Evolutionary conservation across 2,329 filamentous ascomycete species (phyloP).

Genomic region (Calonectria multiphialidica): DNA sequence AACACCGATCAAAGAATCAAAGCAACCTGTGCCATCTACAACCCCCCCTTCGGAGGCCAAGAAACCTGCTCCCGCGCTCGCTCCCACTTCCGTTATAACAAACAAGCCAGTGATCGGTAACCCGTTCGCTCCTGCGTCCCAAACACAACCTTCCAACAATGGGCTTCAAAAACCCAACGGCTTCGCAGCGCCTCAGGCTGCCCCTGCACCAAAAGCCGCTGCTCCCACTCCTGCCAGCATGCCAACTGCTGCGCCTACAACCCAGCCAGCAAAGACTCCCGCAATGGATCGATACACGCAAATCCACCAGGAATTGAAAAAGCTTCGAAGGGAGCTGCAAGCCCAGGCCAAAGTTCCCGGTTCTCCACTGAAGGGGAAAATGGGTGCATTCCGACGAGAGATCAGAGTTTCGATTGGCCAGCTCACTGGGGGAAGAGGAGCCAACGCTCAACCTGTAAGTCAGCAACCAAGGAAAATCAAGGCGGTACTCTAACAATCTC

Average conservation of each 20-base stretch:
- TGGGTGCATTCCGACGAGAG: constrained; percentile 79
- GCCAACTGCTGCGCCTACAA: constrained; percentile 18
- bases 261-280: constrained; percentile 21
- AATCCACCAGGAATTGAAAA: constrained; percentile 78
- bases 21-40: constrained; percentile 34
- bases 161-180: constrained; percentile 37
- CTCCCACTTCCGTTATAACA: constrained; percentile 33
- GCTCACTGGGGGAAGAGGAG: constrained; percentile 73
- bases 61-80: constrained; percentile 27
- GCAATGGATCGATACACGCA: constrained; percentile 59
- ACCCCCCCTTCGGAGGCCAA: constrained; percentile 36
- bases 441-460: constrained; percentile 63
- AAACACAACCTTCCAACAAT: constrained; percentile 24
- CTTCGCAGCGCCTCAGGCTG: constrained; percentile 5
- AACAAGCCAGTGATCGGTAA: constrained; percentile 37
- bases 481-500: constrained; percentile 28
- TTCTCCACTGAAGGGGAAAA: constrained; percentile 69
- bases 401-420: constrained; percentile 82
- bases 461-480: not conserved
- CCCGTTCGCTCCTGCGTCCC: constrained; percentile 33
- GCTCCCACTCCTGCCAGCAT: not conserved
- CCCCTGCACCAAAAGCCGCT: not conserved
- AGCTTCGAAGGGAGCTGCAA: constrained; percentile 72
- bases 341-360: constrained; percentile 62
- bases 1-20: constrained; percentile 36